Base-by-base conservation (phyloP, 441 rosid species). In the Jatropha podagrica region DNA sequence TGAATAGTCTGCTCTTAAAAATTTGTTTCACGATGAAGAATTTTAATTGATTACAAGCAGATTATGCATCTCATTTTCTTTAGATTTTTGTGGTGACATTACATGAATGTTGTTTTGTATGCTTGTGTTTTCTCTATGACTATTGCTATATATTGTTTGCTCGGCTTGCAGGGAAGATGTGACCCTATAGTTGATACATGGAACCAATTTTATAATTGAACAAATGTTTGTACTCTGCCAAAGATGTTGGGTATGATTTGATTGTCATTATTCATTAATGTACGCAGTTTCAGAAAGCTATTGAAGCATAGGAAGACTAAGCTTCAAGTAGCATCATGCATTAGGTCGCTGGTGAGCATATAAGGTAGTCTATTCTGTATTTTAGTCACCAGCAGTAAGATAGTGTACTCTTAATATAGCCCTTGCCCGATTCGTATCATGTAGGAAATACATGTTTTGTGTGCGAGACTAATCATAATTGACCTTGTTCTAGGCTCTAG, bases 361-460 rank as follows among this genome's bases (percentile, higher is more conserved):
- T 26, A 27, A 27, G 65, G 65, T 27, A 14, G 40, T 60, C 7
- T 10, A 27, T 60, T 60, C 65, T 60, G 11, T 60, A 27, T 60
- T 60, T 26, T 60, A 4, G 40, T 60, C 5, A 61, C 27, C 12
- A 37, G 5, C 37, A 3, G 37, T 27, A 62, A 15, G 8, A 7
- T 62, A 62, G 42, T 62, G 13, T 13, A 27, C 13, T 62, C 42
- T 32, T 10, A 62, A 5, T 5, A 62, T 62, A 37, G 41, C 17
- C 32, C 14, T 62, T 62, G 20, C 13, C 18, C 12, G 2, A 14
- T 62, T 18, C 65, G 27, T 62, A 5, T 62, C 42, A n/a, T 27
- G 32, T 32, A 62, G 42, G 65, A 63, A 46, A 42, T 54, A 20
- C 9, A 54, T 76, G 60, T 20, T 76, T 60, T 7, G 69, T 37